Evolutionary conservation across 2,329 filamentous ascomycete genomes (phyloP).

Genomic region (Aspergillus novofumigatus): DNA sequence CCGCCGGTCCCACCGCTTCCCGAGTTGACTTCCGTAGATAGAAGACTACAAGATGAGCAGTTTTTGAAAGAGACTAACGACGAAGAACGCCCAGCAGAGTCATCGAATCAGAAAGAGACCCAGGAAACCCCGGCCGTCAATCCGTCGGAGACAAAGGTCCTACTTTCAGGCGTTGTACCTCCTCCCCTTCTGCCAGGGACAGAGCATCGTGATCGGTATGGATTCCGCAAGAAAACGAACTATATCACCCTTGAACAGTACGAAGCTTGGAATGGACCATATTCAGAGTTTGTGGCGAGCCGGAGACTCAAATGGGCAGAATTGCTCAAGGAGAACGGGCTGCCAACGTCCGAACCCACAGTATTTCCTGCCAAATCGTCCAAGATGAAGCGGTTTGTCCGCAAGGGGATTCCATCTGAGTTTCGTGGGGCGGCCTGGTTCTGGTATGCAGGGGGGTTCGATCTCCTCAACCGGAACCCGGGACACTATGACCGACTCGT

Average conservation of each 20-base stretch:
- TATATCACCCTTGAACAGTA: conserved; percentile 74
- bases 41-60: conserved; percentile 6
- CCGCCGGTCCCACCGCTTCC: conserved; percentile 19
- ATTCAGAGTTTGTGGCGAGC: conserved; percentile 69
- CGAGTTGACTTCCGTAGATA: conserved; percentile 8
- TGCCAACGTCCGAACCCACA: conserved; percentile 67
- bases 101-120: neutral
- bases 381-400: conserved; percentile 84
- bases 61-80: conserved; percentile 11
- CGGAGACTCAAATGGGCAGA: conserved; percentile 77
- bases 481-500: conserved; percentile 73
- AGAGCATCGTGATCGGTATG: conserved; percentile 70
- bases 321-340: conserved; percentile 70
- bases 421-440: conserved; percentile 97
- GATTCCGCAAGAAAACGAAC: conserved; percentile 83
- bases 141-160: conserved; percentile 19
- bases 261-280: conserved; percentile 73
- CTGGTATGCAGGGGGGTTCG: conserved; percentile 85
- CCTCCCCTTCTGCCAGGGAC: conserved; percentile 31
- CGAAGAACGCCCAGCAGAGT: conserved; percentile 1
- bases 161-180: conserved; percentile 36
- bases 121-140: neutral
- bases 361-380: conserved; percentile 75
- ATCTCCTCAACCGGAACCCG: conserved; percentile 68
- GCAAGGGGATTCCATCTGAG: conserved; percentile 89